Base-by-base conservation (phyloP, 257 asterid species). In the Capsicum rhomboideum region DNA sequence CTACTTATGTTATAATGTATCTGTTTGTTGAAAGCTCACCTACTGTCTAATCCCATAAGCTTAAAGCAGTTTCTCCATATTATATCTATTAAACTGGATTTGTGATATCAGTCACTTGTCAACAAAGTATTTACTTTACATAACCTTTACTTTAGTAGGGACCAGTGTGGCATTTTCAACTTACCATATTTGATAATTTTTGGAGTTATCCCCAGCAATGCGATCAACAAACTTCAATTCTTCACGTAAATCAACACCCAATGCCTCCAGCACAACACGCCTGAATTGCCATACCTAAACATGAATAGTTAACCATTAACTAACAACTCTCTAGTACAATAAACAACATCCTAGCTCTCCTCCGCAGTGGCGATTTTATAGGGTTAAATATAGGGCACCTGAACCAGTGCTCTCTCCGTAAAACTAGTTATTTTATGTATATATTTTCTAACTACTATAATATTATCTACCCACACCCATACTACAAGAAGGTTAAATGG, bases 151-250 rank as follows among this genome's bases (percentile, higher is more conserved):
- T 13, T 75, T 7, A 49, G 61, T 11, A 49, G 42, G 21, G 23
- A 75, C 23, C 61, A 8, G 46, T 13, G 42, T 23, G 42, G 42
- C 44, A 75, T 46, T 75, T 42, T 75, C 23, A 8, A 77, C 82
- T 50, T 88, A 95, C 99, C 98, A 97, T 85, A 97, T 89, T 83
- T 95, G 99, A 88, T 97, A 97, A 89, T 97, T 97, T 89, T 97
- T 97, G 56, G 97, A 68, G 78, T 91, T 95, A 59, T 85, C 93
- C 82, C 84, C 88, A 6, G 94, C 91, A 82, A 91, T 89, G 83
- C 75, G 79, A 54, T 92, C 95, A 86, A 95, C 87, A 82, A 92
- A 93, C 23, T 88, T 88, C 93, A 95, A 82, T 87, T 97, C 99
- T 84, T 92, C 91, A 20, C 28, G 87, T 80, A 97, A 89, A 85